Conservation (phyloP, 305 asterid species). For the Fraxinus angustifolia region DNA sequence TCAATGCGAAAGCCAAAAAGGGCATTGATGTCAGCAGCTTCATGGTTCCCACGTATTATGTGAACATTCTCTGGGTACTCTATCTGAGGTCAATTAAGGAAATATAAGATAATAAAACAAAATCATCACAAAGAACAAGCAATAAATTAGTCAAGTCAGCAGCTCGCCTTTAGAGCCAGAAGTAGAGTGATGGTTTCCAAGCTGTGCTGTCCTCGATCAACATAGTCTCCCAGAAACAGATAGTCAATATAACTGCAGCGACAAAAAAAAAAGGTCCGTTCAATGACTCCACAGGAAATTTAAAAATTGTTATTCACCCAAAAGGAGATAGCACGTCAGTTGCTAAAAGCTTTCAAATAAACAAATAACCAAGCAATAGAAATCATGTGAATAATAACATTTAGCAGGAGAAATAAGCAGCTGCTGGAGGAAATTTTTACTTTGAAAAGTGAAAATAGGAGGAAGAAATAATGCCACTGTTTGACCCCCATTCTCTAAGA, state of each 20-base stretch:
- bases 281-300: slow-evolving; percentile 9
- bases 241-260: slow-evolving; percentile 29
- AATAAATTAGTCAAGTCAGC: not conserved
- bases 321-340: not conserved
- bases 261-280: not conserved
- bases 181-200: slow-evolving; percentile 50
- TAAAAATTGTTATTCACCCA: not conserved
- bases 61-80: slow-evolving; percentile 94
- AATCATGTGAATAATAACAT: not conserved
- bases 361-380: not conserved
- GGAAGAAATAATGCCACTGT: not conserved
- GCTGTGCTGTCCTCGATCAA: slow-evolving; percentile 66
- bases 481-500: not conserved
- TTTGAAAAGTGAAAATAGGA: not conserved
- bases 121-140: not conserved
- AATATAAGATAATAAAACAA: not conserved
- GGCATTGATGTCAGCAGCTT: slow-evolving; percentile 99
- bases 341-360: not conserved
- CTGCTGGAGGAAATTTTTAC: not conserved
- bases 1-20: slow-evolving; percentile 98
- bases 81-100: not conserved
- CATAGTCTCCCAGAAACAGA: slow-evolving; percentile 58
- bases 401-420: not conserved
- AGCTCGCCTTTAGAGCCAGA: slow-evolving; percentile 63
- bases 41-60: slow-evolving; percentile 98